Base-by-base conservation (phyloP, 495 filamentous ascomycete species). In the Friedmanniomyces endolithicus region DNA sequence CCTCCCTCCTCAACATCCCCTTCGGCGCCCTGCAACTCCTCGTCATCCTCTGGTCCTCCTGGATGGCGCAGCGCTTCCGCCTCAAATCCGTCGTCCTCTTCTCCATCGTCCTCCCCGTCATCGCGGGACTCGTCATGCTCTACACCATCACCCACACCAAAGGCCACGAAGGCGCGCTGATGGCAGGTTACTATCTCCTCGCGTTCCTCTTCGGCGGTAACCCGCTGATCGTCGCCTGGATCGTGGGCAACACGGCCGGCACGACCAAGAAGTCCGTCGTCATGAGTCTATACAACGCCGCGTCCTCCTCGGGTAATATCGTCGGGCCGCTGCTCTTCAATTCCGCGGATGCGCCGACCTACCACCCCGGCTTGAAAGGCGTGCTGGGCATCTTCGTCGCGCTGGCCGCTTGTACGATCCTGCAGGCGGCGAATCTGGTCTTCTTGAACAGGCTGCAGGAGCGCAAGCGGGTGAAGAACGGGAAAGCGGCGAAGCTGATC, bases 161-260 rank as follows among this genome's bases (percentile, higher is more conserved):
- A 16, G 55, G 65, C 0, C 59, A 74, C 6, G 70, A 71, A 12
- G 68, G 71, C 1, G 60, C 71, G 0, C 55, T 80, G 24, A 72
- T 84, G 20, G 73, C 69, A 0, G 80, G 75, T 0, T 85, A 81
- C 58, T 85, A 84, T 56, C 66, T 83, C 0, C 73, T 83, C 0
- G 73, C 78, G 0, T 81, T 83, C 64, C 65, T 84, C 16, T 57
- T 74, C 60, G 75, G 72, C 12, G 73, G 73, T 0, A 76, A 76
- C 50, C 74, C 74, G 17, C 57, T 77, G 20, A 68, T 75, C 39
- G 71, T 77, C 9, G 67, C 69, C 0, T 77, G 74, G 74, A 74
- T 77, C 48, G 70, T 75, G 16, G 72, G 69, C 0, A 77, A 77
- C 50, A 75, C 71, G 7, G 74, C 68, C 3, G 74, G 74, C 12